phyloP scores from a whole-genome alignment of 208 protist species.

The Trypanosoma rangeli region DNA sequence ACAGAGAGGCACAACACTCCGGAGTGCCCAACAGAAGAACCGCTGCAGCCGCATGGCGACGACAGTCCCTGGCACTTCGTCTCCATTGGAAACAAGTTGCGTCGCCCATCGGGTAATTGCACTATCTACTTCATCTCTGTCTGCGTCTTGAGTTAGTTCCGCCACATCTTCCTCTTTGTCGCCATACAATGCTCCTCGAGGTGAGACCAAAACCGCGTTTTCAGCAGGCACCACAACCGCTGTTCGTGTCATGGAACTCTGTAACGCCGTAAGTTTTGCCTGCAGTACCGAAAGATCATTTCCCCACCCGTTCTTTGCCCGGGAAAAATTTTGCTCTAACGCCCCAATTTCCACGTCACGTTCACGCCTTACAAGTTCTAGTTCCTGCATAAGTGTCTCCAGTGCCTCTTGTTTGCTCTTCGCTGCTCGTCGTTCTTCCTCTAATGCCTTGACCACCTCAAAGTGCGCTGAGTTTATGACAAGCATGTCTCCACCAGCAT shows the following conservation, averaged over 20 bases:
- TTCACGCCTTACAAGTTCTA: slow-evolving; percentile 41
- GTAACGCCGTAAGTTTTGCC: slow-evolving; percentile 50
- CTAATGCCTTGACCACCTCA: slow-evolving; percentile 51
- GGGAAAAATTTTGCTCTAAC: slow-evolving; percentile 48
- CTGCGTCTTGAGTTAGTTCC: background rate
- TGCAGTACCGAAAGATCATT: slow-evolving; percentile 56
- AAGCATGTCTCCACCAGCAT: slow-evolving; percentile 22
- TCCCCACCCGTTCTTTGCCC: slow-evolving; percentile 52
- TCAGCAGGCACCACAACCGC: slow-evolving; percentile 24
- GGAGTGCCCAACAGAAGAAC: slow-evolving; percentile 46
- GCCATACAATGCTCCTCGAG: slow-evolving; percentile 17
- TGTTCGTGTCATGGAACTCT: slow-evolving; percentile 30
- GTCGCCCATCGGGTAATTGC: slow-evolving; percentile 33
- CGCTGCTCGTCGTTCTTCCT: slow-evolving; percentile 47
- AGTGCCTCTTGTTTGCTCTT: slow-evolving; percentile 43
- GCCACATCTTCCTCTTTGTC: slow-evolving; percentile 3
- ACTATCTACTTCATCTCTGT: slow-evolving; percentile 4
- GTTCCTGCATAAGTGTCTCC: slow-evolving; percentile 53
- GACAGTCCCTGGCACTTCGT: slow-evolving; percentile 20
- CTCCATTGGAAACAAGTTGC: slow-evolving; percentile 23
- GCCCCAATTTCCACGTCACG: slow-evolving; percentile 56
- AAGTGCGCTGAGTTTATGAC: slow-evolving; percentile 53
- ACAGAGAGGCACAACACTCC: slow-evolving; percentile 36
- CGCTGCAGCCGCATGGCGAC: slow-evolving; percentile 30
- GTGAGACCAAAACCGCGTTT: slow-evolving; percentile 1